These are phyloP conservation scores for Podosphaera aphanis DNA, from an alignment of 2,329 filamentous ascomycete genomes.

Conservation along the genomic window DNA sequence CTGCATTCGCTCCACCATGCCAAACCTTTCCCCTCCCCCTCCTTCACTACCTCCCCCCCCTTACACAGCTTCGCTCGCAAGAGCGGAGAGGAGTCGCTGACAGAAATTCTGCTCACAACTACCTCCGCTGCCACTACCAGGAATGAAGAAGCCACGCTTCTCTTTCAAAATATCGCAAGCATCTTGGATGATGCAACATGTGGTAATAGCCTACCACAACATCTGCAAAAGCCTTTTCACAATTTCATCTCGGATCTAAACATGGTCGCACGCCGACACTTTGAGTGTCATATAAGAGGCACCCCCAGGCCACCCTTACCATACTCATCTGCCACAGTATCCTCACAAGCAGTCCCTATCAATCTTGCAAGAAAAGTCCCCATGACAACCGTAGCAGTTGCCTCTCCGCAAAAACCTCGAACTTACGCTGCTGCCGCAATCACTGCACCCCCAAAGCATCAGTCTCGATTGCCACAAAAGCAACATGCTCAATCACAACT, in stretches of 20 bases:
- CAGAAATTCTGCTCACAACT: too few relatives aligned
- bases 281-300: not conserved
- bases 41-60: too few relatives aligned
- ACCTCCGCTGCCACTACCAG: too few relatives aligned
- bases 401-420: not conserved
- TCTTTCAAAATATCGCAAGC: not conserved
- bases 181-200: not conserved
- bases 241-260: not conserved
- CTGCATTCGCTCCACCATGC: too few relatives aligned
- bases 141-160: too few relatives aligned
- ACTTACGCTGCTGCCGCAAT: not conserved
- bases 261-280: not conserved
- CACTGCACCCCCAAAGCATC: not conserved
- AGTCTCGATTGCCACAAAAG: not conserved
- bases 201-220: not conserved
- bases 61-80: too few relatives aligned
- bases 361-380: not conserved
- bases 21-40: too few relatives aligned
- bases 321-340: too few relatives aligned
- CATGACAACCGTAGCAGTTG: not conserved
- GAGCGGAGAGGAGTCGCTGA: too few relatives aligned
- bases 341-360: too few relatives aligned
- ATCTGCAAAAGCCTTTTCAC: not conserved
- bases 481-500: not conserved
- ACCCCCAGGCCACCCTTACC: too few relatives aligned